Base-by-base conservation (phyloP, 1,139 yeast genomes). In the Yarrowia galli region DNA sequence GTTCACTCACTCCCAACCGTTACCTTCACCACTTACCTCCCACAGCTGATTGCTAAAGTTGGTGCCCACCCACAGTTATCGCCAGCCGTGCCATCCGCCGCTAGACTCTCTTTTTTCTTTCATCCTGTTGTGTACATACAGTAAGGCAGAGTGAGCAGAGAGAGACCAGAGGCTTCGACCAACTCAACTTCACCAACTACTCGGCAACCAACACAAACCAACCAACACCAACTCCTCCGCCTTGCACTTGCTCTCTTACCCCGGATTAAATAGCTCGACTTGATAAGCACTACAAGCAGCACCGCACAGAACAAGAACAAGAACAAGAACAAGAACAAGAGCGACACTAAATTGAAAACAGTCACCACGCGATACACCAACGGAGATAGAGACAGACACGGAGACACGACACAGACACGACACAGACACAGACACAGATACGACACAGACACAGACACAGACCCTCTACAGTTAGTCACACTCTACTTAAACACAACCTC, bases 61-160 rank as follows among this genome's bases (percentile, higher is more conserved):
- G 60, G 60, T 38, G 61, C 61, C 61, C 61, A 54, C 61, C 61
- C 61, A 54, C 61, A 54, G 46, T 13, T 54, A 54, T 54, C 61
- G 48, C 61, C 61, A 54, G 61, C 61, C 61, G 61, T 54, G 61
- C 61, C 61, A 54, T 54, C 48, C 61, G 48, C 38, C 61, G 48
- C 48, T 54, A 54, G 61, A 23, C 46, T 40, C 36, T 54, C 46
- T 54, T 51, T 35, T 35, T 28, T 16, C 16, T 36, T 36, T 2
- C n/a, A 6, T 36, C 20, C n/a, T 40, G 22, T n/a, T 10, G 28
- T 16, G n/a, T n/a, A n/a, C n/a, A n/a, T n/a, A n/a, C n/a, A n/a
- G n/a, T n/a, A n/a, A n/a, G n/a, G n/a, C n/a, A n/a, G n/a, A n/a
- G n/a, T n/a, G n/a, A n/a, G n/a, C n/a, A n/a, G n/a, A n/a, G n/a